Evolutionary conservation across 2,329 filamentous ascomycete genomes (phyloP), one percentile per base, ranked within the genome.

Genomic region (Neurospora sp.): DNA sequence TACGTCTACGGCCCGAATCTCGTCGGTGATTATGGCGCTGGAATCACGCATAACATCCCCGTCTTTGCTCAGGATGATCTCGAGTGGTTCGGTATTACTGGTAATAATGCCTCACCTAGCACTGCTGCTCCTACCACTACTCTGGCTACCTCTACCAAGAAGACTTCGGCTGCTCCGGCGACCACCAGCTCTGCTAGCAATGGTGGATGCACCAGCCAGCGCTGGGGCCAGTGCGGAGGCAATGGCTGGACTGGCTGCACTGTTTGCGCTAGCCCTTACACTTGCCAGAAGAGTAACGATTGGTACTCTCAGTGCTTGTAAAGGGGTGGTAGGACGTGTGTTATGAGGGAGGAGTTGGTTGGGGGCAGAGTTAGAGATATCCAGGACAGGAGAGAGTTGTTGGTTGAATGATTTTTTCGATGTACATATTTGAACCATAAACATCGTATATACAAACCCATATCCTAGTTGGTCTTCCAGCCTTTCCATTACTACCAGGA

Each of bases 301-400:
- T 83, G 74, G 72, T 83, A 82, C 76, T 79, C 69, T 17, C 81
- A 83, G 74, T 83, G 82, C 73, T 70, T 81, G 70, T 83, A 69
- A 70, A 38, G 67, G 57, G 28, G 36, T 62, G 46, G 12, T 52
- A 12, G 46, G 11, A 5, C 2, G 46, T 8, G 46, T 57, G 23
- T 8, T 57, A 2, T 33, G 23, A 57, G 46, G 11, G 6, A 28
- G 46, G 23, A 28, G 23, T 28, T 6, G 19, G 28, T 28, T 28
- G 28, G 28, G 28, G 28, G 28, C 28, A 28, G 28, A 28, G 28
- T 28, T 6, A 28, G 23, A 33, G 23, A 33, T 57, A 4, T 12
- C 52, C 52, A 57, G 41, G 41, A 19, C 17, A 33, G 19, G 52
- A 10, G 52, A 10, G 11, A 23, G 2, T 12, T 52, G 43, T 6